A percentile compares a stretch with the other conserved stretches of the same genome.
Evolutionary conservation across 768 basidiomycete species (phyloP).

Genomic region (Crepidotus variabilis): DNA sequence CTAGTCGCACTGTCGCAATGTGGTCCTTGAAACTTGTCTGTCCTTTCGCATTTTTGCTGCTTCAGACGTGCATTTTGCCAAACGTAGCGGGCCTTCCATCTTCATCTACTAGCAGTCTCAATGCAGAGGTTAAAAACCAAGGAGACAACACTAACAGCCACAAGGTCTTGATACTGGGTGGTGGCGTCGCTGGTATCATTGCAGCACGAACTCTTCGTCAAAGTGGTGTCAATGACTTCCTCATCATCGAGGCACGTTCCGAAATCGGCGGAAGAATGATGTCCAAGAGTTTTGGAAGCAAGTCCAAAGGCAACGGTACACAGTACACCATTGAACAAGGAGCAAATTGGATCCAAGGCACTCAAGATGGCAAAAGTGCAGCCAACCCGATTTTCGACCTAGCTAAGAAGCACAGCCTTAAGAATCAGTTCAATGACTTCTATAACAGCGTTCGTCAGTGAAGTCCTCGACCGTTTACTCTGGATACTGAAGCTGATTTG

Average conservation of each 20-base stretch:
- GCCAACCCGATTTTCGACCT: constrained; percentile 60
- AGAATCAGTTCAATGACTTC: constrained; percentile 40
- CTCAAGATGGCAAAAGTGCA: constrained; percentile 40
- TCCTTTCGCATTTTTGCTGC: too few species aligned
- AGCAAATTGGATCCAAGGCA: constrained; percentile 59
- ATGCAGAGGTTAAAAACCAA: too few species aligned
- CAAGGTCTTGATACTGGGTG: constrained; percentile 57
- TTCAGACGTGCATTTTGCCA: too few species aligned
- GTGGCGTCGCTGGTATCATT: constrained; percentile 62
- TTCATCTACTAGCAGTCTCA: too few species aligned
- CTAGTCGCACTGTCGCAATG: too few species aligned
- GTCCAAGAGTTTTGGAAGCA: constrained; percentile 36
- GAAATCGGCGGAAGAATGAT: constrained; percentile 63
- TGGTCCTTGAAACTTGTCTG: too few species aligned
- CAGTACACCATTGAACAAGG: constrained; percentile 42
- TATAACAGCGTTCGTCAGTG: constrained; percentile 41
- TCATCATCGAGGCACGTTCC: constrained; percentile 54
- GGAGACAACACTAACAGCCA: not conserved
- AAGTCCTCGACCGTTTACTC: not conserved
- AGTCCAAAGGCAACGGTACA: not conserved
- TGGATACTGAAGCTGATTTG: not conserved
- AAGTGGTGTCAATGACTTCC: constrained; percentile 49
- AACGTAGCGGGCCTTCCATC: too few species aligned
- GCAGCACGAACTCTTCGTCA: constrained; percentile 58
- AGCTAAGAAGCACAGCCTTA: constrained; percentile 52